These are phyloP conservation scores for Syzygium jambos DNA, from an alignment of 345 rosid genomes.

Conservation along the genomic window DNA sequence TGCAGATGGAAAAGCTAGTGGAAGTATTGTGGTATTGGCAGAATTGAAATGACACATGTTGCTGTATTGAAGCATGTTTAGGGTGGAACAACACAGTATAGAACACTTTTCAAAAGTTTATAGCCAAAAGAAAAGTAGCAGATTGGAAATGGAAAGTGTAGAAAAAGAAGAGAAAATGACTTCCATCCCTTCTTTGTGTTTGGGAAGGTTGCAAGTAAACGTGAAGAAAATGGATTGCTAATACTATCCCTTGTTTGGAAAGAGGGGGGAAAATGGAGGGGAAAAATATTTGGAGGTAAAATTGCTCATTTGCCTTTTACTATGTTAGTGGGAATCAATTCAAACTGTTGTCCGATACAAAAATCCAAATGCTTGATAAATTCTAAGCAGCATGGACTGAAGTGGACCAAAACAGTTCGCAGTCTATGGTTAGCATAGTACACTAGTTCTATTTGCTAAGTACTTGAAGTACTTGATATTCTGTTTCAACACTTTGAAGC, in stretches of 20 bases:
- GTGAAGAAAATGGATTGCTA: neutral
- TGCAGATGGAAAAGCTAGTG: neutral
- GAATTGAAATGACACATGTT: neutral
- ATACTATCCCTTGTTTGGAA: neutral
- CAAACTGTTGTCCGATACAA: neutral
- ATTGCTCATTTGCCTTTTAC: neutral
- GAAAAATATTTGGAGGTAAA: neutral
- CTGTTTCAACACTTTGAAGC: neutral
- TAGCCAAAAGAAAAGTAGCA: neutral
- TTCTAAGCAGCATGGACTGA: neutral
- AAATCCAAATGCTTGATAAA: neutral
- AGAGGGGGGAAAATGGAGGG: neutral
- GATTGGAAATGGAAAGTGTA: neutral
- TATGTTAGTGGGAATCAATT: neutral
- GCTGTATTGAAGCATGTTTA: neutral
- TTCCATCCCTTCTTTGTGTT: neutral
- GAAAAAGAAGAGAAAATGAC: neutral
- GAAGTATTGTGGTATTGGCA: neutral
- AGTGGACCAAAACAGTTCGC: neutral
- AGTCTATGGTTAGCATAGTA: neutral
- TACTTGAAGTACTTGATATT: neutral
- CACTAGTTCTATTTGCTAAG: neutral
- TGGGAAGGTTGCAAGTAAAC: neutral
- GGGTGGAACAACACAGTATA: neutral
- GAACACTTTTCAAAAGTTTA: neutral